Evolutionary conservation across 768 basidiomycete genomes (phyloP).

Genomic region (Rhodotorula kratochvilovae): DNA sequence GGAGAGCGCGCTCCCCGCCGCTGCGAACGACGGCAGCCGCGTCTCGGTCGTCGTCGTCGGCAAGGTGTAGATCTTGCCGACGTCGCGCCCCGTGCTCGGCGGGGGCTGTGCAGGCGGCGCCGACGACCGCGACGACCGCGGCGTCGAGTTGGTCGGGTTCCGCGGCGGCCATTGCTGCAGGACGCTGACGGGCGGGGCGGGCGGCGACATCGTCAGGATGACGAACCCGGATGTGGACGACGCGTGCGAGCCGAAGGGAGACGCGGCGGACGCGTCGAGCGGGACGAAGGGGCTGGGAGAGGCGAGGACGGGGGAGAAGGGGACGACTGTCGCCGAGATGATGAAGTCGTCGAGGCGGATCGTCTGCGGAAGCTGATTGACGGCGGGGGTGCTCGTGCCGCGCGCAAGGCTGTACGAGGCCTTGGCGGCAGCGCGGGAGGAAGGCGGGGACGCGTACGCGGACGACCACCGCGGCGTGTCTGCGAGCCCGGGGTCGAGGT

Average conservation of each 20-base stretch:
- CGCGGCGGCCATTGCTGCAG: background rate
- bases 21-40: background rate
- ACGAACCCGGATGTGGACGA: constrained; percentile 1
- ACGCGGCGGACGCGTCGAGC: background rate
- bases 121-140: background rate
- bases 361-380: background rate
- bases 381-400: too few species aligned
- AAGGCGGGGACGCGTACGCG: background rate
- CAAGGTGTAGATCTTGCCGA: background rate
- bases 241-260: background rate
- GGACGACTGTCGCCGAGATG: background rate
- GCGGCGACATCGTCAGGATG: constrained; percentile 1
- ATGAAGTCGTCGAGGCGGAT: background rate
- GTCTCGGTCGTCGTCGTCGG: background rate
- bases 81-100: background rate
- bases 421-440: background rate
- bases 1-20: background rate
- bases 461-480: too few species aligned
- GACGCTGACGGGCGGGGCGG: background rate
- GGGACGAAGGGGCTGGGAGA: background rate
- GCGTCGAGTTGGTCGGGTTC: background rate
- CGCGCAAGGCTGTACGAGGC: too few species aligned
- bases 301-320: background rate
- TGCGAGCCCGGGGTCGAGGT: background rate
- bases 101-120: too few species aligned